Conservation (phyloP, 148 eudicot species). For the Simmondsia chinensis region DNA sequence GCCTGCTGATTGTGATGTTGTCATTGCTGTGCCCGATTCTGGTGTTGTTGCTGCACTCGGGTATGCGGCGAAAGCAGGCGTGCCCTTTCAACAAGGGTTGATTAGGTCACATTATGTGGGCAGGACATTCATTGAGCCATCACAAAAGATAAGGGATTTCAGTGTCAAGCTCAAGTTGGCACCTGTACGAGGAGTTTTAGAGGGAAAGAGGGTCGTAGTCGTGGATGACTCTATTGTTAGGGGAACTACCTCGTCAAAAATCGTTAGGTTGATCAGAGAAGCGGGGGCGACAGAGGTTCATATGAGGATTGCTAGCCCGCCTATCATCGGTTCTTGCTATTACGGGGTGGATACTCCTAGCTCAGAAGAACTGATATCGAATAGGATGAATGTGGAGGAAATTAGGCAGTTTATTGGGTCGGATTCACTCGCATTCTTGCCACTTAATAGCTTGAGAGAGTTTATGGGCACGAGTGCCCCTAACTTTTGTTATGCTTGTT, state of each 20-base stretch:
- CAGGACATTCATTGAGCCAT: slow-evolving; percentile 62
- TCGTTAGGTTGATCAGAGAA: slow-evolving; percentile 72
- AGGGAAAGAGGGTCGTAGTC: slow-evolving; percentile 87
- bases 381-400: slow-evolving; percentile 51
- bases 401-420: slow-evolving; percentile 37
- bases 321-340: slow-evolving; percentile 64
- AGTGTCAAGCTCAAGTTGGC: slow-evolving; percentile 51
- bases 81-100: slow-evolving; percentile 53
- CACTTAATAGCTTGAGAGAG: slow-evolving; percentile 44
- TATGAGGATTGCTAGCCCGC: slow-evolving; percentile 79
- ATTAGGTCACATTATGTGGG: slow-evolving; percentile 85
- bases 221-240: slow-evolving; percentile 91
- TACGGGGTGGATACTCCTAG: slow-evolving; percentile 94
- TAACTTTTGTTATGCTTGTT: slow-evolving; percentile 55
- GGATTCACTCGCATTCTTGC: slow-evolving; percentile 75
- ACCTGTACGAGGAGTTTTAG: slow-evolving; percentile 37
- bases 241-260: slow-evolving; percentile 81
- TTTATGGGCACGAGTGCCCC: slow-evolving; percentile 27
- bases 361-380: slow-evolving; percentile 74
- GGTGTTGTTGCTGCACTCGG: slow-evolving; percentile 87
- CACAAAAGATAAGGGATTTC: slow-evolving; percentile 67
- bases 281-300: slow-evolving; percentile 61
- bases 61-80: slow-evolving; percentile 48
- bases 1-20: slow-evolving; percentile 85
- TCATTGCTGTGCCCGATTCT: slow-evolving; percentile 89